Conservation (phyloP, 2,329 filamentous ascomycete genomes). For the Tolypocladium ophioglossoides region DNA sequence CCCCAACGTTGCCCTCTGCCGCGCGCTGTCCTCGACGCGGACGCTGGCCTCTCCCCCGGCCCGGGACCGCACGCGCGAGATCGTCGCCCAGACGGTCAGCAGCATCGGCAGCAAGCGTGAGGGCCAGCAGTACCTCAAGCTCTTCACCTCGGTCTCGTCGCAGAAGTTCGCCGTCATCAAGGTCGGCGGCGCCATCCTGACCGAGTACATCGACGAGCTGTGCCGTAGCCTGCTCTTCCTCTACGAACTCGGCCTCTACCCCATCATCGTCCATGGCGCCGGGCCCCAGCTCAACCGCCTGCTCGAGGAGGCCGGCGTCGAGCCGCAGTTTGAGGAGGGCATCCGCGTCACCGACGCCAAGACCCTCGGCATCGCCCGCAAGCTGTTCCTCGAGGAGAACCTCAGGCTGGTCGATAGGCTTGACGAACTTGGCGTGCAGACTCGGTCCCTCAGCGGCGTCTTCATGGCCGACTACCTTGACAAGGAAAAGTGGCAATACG, state of each 20-base stretch:
- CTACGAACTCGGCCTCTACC: conserved; percentile 88
- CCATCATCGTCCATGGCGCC: conserved; percentile 89
- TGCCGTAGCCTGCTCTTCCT: conserved; percentile 84
- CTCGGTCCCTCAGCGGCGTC: conserved; percentile 82
- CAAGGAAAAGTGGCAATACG: conserved; percentile 90
- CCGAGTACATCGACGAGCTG: conserved; percentile 85
- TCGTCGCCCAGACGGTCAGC: conserved; percentile 55
- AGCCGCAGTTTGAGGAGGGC: conserved; percentile 92
- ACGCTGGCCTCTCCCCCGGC: conserved; percentile 4
- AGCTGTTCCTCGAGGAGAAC: conserved; percentile 93
- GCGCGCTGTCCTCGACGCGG: conserved; percentile 6
- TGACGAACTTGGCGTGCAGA: conserved; percentile 80
- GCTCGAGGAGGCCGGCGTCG: conserved; percentile 80
- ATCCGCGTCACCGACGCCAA: conserved; percentile 94
- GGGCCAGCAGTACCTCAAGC: conserved; percentile 93
- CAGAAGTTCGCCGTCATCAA: conserved; percentile 99
- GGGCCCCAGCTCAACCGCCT: conserved; percentile 92
- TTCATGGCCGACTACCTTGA: conserved; percentile 92
- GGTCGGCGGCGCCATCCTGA: conserved; percentile 91
- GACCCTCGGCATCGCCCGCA: conserved; percentile 81
- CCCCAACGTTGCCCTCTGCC: conserved; percentile 13
- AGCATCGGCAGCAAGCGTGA: conserved; percentile 95
- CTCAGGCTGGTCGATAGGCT: conserved; percentile 82
- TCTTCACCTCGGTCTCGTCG: conserved; percentile 92
- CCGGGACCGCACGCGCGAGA: conserved; percentile 21